Evolutionary conservation across 148 eudicot genomes (phyloP), one percentile per base, ranked within the genome.

Genomic region (Rheum nobile): DNA sequence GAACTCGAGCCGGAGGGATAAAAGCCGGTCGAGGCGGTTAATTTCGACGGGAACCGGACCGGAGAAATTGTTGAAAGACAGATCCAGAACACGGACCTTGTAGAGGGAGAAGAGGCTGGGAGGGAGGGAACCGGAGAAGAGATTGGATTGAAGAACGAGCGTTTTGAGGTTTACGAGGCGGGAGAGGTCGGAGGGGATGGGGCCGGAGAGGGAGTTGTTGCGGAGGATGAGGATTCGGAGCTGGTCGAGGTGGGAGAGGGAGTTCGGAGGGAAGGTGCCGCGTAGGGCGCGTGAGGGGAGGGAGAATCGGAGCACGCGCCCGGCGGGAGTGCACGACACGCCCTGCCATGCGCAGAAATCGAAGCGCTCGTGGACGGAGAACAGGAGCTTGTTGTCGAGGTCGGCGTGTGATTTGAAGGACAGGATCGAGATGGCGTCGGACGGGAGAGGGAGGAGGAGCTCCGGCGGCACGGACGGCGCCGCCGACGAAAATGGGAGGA

Each of bases 131-230:
- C 85, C 90, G 39, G 92, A 81, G 71, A 93, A 89, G 35, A 4
- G 50, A 77, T 93, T 93, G 0, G 26, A 78, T 74, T 86, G 83
- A 42, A 93, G 85, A 16, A 85, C 55, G 9, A 93, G 79, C 0
- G 89, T 76, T 44, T 84, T 89, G 63, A 94, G 90, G 81, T 88
- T 84, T 19, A 43, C 1, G 42, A 93, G 88, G 0, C 44, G 47
- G 74, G 87, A 69, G 34, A 93, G 82, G 70, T 88, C 82, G 0
- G 97, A 89, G 35, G 98, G 98, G 44, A 91, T 72, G 2, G 87
- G 88, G 1, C 97, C 97, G 72, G 75, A 46, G 39, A 94, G 90
- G 1, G 97, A 86, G 84, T 91, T 94, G 81, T 91, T 89, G 6
- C 73, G 71, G n/a, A 91, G 84, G 63, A 82, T 82, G 24, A 94